Evolutionary conservation across 2,329 filamentous ascomycete species (phyloP).

Genomic region (Nannizzia gypsea): DNA sequence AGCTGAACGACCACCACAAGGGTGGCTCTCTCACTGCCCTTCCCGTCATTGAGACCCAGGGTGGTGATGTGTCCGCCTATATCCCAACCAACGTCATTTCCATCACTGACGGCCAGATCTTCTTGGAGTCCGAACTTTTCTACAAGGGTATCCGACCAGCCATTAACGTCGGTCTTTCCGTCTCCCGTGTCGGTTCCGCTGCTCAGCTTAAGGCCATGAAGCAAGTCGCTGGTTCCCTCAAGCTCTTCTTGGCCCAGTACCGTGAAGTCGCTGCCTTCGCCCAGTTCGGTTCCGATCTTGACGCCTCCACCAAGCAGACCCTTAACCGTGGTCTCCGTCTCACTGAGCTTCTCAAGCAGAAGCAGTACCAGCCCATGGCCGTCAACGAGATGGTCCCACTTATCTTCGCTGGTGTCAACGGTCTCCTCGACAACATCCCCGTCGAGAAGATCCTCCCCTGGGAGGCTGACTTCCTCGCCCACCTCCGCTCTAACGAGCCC

Average conservation of each 20-base stretch:
- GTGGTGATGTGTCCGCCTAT: conserved; percentile 99
- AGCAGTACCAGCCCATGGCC: conserved; percentile 97
- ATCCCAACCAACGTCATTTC: conserved; percentile 99
- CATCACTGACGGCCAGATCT: conserved; percentile 99
- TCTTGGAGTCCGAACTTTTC: conserved; percentile 98
- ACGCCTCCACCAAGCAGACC: conserved; percentile 98
- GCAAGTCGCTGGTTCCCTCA: conserved; percentile 98
- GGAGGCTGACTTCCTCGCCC: conserved; percentile 87
- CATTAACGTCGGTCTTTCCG: conserved; percentile 99
- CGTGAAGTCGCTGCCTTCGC: conserved; percentile 99
- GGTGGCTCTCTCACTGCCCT: conserved; percentile 95
- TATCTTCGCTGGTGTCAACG: conserved; percentile 99
- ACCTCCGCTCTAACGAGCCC: conserved; percentile 82
- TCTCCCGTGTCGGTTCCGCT: conserved; percentile 98
- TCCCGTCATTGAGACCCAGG: conserved; percentile 97
- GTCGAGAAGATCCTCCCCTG: conserved; percentile 84
- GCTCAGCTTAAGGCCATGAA: conserved; percentile 99
- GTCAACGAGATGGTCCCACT: conserved; percentile 99
- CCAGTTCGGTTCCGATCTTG: conserved; percentile 99
- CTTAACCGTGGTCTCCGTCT: conserved; percentile 96
- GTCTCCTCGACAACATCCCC: conserved; percentile 76
- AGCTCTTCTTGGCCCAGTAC: conserved; percentile 99
- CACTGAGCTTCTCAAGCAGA: conserved; percentile 98
- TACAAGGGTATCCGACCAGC: conserved; percentile 99
- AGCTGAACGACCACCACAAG: conserved; percentile 93